phyloP scores from a whole-genome alignment of 805 yeast genomes.

The Pichia paraexigua region DNA sequence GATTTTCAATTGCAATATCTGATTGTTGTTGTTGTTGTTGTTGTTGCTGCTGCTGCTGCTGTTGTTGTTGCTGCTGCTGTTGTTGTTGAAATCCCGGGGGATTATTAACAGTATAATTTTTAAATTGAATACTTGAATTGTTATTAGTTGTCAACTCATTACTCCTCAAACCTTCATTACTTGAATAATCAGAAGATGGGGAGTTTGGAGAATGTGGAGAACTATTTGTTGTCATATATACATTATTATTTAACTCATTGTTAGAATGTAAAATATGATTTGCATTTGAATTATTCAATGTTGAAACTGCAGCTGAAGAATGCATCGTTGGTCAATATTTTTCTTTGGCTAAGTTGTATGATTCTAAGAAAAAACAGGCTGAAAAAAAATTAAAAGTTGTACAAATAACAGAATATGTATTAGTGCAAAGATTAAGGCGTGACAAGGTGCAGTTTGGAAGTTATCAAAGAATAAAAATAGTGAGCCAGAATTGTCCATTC shows the following conservation, averaged over 20 bases:
- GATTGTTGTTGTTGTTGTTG: not conserved
- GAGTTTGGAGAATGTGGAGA: not conserved
- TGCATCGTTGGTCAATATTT: not conserved
- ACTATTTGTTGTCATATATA: not conserved
- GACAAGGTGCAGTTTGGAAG: not conserved
- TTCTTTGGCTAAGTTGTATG: not conserved
- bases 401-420: not conserved
- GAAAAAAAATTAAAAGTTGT: not conserved
- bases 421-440: not conserved
- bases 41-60: not conserved
- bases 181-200: not conserved
- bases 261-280: not conserved
- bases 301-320: not conserved
- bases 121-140: constrained; percentile 12
- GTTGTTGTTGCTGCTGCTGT: not conserved
- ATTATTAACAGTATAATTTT: constrained; percentile 18
- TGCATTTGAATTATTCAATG: not conserved
- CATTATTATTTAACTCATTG: not conserved
- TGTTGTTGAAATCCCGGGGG: constrained; percentile 9
- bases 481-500: not conserved
- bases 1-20: not conserved
- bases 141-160: not conserved
- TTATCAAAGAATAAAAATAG: not conserved
- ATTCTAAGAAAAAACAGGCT: not conserved
- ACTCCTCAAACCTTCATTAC: not conserved